Percentiles rank a stretch among this genome's conserved stretches.
phyloP scores from a whole-genome alignment of 768 basidiomycete genomes.

The Gymnopilus dilepis region DNA sequence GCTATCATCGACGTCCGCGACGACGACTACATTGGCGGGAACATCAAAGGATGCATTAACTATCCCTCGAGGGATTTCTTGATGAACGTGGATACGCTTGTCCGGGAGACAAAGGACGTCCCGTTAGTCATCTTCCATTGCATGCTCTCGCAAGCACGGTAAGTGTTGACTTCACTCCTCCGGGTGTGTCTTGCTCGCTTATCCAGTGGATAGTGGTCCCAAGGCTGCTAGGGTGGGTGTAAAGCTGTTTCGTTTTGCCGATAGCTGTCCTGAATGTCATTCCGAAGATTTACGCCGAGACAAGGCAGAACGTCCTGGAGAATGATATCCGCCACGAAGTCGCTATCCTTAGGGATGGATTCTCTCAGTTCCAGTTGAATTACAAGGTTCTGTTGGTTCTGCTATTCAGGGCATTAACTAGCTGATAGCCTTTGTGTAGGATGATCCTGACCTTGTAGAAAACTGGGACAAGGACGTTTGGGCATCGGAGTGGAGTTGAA shows the following conservation, averaged over 20 bases:
- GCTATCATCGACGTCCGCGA: conserved; percentile 87
- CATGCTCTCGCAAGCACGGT: conserved; percentile 78
- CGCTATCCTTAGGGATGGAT: conserved; percentile 73
- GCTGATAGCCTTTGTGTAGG: conserved; percentile 44
- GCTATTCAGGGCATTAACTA: too few relatives aligned
- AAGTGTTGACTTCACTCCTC: conserved; percentile 32
- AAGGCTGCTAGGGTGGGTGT: conserved; percentile 71
- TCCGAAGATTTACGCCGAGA: conserved; percentile 69
- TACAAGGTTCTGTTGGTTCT: conserved; percentile 56
- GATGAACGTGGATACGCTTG: conserved; percentile 58
- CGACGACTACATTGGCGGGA: conserved; percentile 78
- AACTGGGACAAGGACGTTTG: conserved; percentile 76
- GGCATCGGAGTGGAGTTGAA: conserved; percentile 43
- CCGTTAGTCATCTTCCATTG: conserved; percentile 80
- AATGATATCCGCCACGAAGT: conserved; percentile 57
- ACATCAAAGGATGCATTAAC: conserved; percentile 70
- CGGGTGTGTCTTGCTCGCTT: conserved; percentile 13
- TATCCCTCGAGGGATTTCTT: conserved; percentile 67
- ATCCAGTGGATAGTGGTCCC: conserved; percentile 59
- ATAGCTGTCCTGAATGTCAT: conserved; percentile 9
- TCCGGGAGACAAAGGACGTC: conserved; percentile 64
- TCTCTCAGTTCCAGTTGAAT: conserved; percentile 68
- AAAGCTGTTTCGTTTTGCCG: background rate
- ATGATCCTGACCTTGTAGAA: conserved; percentile 74
- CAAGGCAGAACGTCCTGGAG: conserved; percentile 51